Percentiles rank a stretch among this genome's conserved stretches.
Evolutionary conservation across 495 filamentous ascomycete species (phyloP).

Genomic region (Aspergillus sclerotiicarbonarius): DNA sequence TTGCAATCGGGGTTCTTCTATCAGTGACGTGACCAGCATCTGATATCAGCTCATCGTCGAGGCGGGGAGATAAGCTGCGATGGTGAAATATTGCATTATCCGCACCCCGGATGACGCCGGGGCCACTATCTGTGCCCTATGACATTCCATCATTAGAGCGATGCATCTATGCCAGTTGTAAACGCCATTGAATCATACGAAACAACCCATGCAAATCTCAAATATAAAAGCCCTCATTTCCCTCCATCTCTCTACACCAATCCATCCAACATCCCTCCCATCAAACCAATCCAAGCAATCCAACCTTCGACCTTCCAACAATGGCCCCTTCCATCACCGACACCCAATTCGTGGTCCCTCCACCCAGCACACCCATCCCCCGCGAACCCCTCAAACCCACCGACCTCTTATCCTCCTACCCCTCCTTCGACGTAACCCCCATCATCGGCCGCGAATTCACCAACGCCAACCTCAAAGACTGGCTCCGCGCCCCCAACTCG

Average conservation of each 20-base stretch:
- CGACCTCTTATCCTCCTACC: conserved; percentile 55
- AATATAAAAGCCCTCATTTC: no score
- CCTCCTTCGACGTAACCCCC: conserved; percentile 64
- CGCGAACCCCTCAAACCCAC: conserved; percentile 47
- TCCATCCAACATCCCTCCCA: not conserved
- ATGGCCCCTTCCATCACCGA: conserved; percentile 30
- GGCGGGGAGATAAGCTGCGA: not conserved
- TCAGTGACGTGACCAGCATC: not conserved
- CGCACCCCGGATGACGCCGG: not conserved
- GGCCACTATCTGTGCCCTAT: not conserved
- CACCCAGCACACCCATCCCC: conserved; percentile 11
- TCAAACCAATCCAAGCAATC: not conserved
- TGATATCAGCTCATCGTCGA: not conserved
- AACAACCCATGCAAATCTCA: no score
- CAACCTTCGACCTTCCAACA: no score
- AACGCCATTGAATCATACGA: no score
- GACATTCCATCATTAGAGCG: not conserved
- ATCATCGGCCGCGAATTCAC: conserved; percentile 66
- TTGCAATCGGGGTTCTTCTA: no score
- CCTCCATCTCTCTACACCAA: not conserved
- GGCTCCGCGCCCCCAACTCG: conserved; percentile 59
- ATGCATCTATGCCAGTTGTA: not conserved
- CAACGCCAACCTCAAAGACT: conserved; percentile 56
- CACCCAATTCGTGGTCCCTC: conserved; percentile 17
- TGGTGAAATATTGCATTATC: conserved; percentile 5